Evolutionary conservation across 169 alveolate species (phyloP), one percentile per base, ranked within the genome.

Genomic region (Plasmodium yoelii): DNA sequence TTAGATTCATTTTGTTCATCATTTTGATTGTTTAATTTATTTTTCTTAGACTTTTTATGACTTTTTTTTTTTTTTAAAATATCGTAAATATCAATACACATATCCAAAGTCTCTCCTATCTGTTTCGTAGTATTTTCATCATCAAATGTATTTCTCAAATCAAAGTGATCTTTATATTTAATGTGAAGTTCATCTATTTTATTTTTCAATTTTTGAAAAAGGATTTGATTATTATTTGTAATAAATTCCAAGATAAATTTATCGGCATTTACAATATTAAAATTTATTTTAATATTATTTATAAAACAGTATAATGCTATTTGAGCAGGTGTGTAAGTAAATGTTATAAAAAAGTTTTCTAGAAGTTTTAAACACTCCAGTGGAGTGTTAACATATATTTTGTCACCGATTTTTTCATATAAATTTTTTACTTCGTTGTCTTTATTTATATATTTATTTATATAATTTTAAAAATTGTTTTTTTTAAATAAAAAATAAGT

Each of bases 101-200:
- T 75, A 56, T 75, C 88, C 44, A 75, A 61, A 0, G 88, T 75
- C 18, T 75, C 88, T 9, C 88, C 88, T 34, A 75, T 75, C 42
- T 75, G 88, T 34, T 65, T 75, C 15, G 88, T 75, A 22, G 88
- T 75, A 67, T 75, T 61, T 61, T 75, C 88, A 63, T 75, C 88
- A 57, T 75, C 88, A 75, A 75, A 75, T 51, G 88, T 75, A 44
- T 75, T 75, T 55, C 88, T 75, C 34, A 75, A 75, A 49, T 61
- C 88, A 39, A 75, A 64, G 57, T 75, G 75, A 10, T 51, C 68
- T 69, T 51, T 75, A 75, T 75, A 75, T 44, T 24, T 64, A 34
- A 63, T 46, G 63, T 75, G 77, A 34, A 75, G 60, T 15, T 75
- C 88, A 61, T 47, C 75, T 47, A 75, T 75, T 75, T 75, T 75